Evolutionary conservation across 1,284 basidiomycete genomes (phyloP).

Genomic region (Megacollybia platyphylla): DNA sequence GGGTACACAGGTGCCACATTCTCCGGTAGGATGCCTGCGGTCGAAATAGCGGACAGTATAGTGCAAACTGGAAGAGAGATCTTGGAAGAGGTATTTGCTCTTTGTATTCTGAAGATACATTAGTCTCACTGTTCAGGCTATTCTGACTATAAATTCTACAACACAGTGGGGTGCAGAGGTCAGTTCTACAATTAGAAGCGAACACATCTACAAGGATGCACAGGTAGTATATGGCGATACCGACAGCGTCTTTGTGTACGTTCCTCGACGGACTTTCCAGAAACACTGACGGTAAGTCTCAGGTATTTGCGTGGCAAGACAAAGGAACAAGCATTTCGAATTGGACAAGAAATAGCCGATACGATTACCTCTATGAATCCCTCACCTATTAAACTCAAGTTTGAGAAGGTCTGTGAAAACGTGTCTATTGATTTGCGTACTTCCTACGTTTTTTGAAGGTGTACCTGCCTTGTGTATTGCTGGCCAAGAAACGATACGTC

Average conservation of each 20-base stretch:
- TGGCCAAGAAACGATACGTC: conserved; percentile 96
- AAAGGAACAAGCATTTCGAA: conserved; percentile 86
- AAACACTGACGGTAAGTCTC: not conserved
- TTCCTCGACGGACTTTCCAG: not conserved
- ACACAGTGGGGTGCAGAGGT: conserved; percentile 79
- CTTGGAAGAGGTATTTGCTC: conserved; percentile 64
- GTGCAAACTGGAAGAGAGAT: conserved; percentile 95
- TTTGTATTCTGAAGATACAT: conserved; percentile 1
- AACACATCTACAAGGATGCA: not conserved
- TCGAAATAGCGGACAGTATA: conserved; percentile 96
- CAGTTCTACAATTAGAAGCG: not conserved
- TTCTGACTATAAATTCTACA: conserved; percentile 68
- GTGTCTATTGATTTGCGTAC: not conserved
- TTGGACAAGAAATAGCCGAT: conserved; percentile 88
- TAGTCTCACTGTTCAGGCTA: conserved; percentile 43
- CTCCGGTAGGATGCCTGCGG: conserved; percentile 95
- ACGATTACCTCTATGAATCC: conserved; percentile 82
- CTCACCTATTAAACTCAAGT: conserved; percentile 87
- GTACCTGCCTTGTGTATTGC: conserved; percentile 84
- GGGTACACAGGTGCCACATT: conserved; percentile 91
- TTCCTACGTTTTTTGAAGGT: conserved; percentile 36
- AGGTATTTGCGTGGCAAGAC: conserved; percentile 76
- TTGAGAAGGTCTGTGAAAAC: conserved; percentile 69
- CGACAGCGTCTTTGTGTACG: conserved; percentile 80
- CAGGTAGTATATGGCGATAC: conserved; percentile 95